phyloP scores from a whole-genome alignment of 1,284 basidiomycete genomes.

The Ustilago sp. region DNA sequence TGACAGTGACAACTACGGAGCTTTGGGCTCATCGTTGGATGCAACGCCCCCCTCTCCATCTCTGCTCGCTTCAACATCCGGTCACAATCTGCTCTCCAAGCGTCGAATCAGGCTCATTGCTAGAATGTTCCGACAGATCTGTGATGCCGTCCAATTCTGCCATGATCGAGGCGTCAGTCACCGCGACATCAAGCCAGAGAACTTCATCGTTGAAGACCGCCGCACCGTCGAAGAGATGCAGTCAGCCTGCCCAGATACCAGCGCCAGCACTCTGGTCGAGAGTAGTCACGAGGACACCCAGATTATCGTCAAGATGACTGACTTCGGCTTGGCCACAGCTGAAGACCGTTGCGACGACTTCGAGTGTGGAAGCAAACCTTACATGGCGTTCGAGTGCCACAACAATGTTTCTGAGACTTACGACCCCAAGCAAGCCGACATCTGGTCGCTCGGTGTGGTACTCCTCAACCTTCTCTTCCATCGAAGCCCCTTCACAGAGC shows the following conservation, averaged over 20 bases:
- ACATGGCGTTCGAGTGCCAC: slow-evolving; percentile 98
- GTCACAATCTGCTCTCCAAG: slow-evolving; percentile 83
- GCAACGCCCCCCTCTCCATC: slow-evolving; percentile 85
- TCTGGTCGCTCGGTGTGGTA: slow-evolving; percentile 98
- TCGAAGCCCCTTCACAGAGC: slow-evolving; percentile 97
- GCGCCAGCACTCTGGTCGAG: slow-evolving; percentile 65
- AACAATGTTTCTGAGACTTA: slow-evolving; percentile 96
- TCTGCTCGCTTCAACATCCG: slow-evolving; percentile 80
- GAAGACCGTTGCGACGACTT: slow-evolving; percentile 91
- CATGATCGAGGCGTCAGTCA: slow-evolving; percentile 92
- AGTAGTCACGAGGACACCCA: slow-evolving; percentile 71
- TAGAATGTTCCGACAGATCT: slow-evolving; percentile 98
- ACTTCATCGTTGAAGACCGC: slow-evolving; percentile 71
- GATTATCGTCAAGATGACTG: slow-evolving; percentile 87
- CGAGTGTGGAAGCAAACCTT: slow-evolving; percentile 97
- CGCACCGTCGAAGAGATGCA: slow-evolving; percentile 48
- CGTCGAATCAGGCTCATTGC: slow-evolving; percentile 90
- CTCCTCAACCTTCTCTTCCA: slow-evolving; percentile 99
- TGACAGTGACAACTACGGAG: slow-evolving; percentile 20
- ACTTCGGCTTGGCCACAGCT: slow-evolving; percentile 94
- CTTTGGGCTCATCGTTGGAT: slow-evolving; percentile 40
- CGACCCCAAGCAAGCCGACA: slow-evolving; percentile 91
- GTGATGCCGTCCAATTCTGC: slow-evolving; percentile 95
- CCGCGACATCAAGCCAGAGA: slow-evolving; percentile 92
- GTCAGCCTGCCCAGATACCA: slow-evolving; percentile 75